Evolutionary conservation across 2,329 filamentous ascomycete genomes (phyloP), one percentile per base, ranked within the genome.

Genomic region (Mollisia scopiformis): DNA sequence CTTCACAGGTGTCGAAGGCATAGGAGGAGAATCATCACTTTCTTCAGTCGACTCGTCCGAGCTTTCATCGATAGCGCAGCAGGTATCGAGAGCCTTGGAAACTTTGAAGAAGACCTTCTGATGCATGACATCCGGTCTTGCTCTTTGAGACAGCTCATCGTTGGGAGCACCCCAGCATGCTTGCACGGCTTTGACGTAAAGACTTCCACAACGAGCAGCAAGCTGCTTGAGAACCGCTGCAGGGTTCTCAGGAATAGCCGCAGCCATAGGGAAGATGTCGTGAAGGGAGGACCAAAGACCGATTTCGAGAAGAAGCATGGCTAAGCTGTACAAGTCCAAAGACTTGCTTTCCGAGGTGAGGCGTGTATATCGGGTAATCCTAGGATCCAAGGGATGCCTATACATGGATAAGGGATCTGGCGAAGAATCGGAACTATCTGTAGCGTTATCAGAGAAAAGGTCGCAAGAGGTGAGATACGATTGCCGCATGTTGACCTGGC

Each of bases 391-490:
- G 0, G 88, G 87, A 70, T 93, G 89, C n/a, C 85, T 83, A 73
- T 89, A 88, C 25, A 66, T 56, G 6, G 55, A 62, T 3, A 60
- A 55, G 16, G 58, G 55, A 52, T 65, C 62, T 10, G 63, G 28
- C 13, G 52, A 49, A 46, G 65, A 57, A 14, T 71, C 65, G 13
- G 62, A 64, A 25, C 50, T 62, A 41, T 70, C 70, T 51, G 64
- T 83, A 6, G 68, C 82, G 30, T 68, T 73, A 56, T 73, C 70
- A 30, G 72, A 86, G 70, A 93, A 94, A 2, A 93, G 75, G 65
- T 93, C 90, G 67, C 92, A 93, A 0, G 89, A 89, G 1, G 88
- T 88, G 46, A 93, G 77, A 3, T 91, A 82, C 1, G 90, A 90
- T 8, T 86, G 82, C 23, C 89, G 82, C 52, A 93, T 81, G 58